Evolutionary conservation across 441 rosid species (phyloP).

Genomic region (Mallotus japonicus): DNA sequence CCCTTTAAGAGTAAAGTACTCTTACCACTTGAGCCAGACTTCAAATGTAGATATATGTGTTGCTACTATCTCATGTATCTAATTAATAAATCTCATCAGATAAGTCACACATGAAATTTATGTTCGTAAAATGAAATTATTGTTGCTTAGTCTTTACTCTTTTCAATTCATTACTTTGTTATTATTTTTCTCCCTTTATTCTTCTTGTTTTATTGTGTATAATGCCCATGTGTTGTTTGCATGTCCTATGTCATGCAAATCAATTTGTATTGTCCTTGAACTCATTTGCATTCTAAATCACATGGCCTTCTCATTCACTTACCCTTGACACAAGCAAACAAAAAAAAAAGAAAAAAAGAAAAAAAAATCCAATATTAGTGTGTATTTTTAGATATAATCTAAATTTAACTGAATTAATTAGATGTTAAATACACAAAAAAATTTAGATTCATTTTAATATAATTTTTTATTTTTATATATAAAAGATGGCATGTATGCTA

Average conservation of each 20-base stretch:
- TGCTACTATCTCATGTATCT: background rate
- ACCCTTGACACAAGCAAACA: too few relatives aligned
- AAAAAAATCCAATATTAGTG: too few relatives aligned
- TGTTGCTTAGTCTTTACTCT: background rate
- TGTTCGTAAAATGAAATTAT: background rate
- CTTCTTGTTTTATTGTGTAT: background rate
- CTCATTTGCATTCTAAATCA: background rate
- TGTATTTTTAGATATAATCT: too few relatives aligned
- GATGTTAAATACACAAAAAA: too few relatives aligned
- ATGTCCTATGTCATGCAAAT: background rate
- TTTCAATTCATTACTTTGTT: background rate
- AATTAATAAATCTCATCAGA: background rate
- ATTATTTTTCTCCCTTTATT: background rate
- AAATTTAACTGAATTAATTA: too few relatives aligned
- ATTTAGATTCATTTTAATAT: too few relatives aligned
- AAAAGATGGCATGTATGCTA: too few relatives aligned
- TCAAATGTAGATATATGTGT: slow-evolving; percentile 2
- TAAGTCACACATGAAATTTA: background rate
- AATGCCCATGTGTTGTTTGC: background rate
- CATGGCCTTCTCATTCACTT: background rate
- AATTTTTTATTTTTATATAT: too few relatives aligned
- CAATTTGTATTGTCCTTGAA: background rate
- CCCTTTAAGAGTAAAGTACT: too few relatives aligned
- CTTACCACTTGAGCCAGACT: too few relatives aligned
- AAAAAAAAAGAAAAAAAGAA: too few relatives aligned